Base-by-base conservation (phyloP, 116 monocot species). In the Trichopus zeylanicus region DNA sequence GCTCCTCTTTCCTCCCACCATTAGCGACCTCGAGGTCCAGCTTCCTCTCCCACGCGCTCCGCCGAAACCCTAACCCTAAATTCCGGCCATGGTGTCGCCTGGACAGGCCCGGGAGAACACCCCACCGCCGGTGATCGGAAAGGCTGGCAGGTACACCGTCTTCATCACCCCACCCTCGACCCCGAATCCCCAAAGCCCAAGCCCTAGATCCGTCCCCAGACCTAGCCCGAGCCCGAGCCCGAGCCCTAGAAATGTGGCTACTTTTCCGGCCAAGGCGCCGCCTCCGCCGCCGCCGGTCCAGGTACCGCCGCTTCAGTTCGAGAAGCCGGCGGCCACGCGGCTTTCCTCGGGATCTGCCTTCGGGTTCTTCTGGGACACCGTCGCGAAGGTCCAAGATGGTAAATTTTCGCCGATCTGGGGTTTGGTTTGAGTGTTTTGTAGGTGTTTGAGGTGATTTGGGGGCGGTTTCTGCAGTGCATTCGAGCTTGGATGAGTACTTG, bases 111-210 rank as follows among this genome's bases (percentile, higher is more conserved):
- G 58, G 16, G 74, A 80, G 55, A 75, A 37, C 11, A 70, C 85
- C 15, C 84, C 78, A 26, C 85, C 75, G 53, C 89, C 89, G 26
- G 78, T 87, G 55, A 81, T 84, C 37, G 81, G 81, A 12, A 78
- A 78, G 57, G 73, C 78, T 30, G 78, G 81, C 22, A 63, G 72
- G 1, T 78, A 84, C 78, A 84, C 85, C 15, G 68, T 84, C 38
- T 81, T 84, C 81, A 62, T 84, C 52, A 81, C 85, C 18, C 85
- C 81, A 0, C 81, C 85, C 32, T 57, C 70, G 21, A 69, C 73
- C 2, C 62, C 72, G 30, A 64, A 46, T 38, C 12, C 66, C 18
- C 80, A 51, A 25, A 30, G 7, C 20, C 0, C 51, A 21, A n/a
- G 46, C 19, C 32, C 63, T 22, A 19, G 2, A 23, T 30, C 63